Percentiles rank a stretch among this genome's conserved stretches.
Conservation (phyloP, 768 basidiomycete genomes). For the Trichaptum fuscoviolaceum region DNA sequence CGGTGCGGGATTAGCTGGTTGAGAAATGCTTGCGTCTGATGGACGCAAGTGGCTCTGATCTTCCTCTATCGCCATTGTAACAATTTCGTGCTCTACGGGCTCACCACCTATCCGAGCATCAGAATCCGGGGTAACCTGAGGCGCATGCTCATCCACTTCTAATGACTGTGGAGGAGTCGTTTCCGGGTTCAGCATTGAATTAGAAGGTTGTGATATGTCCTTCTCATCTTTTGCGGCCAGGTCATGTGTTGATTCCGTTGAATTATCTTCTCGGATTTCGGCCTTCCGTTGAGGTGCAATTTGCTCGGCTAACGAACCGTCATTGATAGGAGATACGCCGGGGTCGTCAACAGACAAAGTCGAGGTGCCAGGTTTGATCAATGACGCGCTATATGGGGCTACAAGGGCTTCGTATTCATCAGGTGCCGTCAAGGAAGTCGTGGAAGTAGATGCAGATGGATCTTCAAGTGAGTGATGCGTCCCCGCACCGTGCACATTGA, state of each 20-base stretch:
- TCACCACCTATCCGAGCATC: neutral
- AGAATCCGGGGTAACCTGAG: neutral
- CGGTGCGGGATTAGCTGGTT: neutral
- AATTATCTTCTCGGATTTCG: neutral
- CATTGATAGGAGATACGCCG: constrained; percentile 1
- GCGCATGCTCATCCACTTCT: neutral
- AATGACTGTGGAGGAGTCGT: neutral
- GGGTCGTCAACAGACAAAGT: neutral
- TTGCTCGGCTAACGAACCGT: neutral
- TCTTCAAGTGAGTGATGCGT: neutral
- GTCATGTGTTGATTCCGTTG: neutral
- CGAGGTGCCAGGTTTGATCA: neutral
- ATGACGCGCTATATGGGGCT: neutral
- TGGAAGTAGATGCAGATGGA: neutral
- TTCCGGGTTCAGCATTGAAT: neutral
- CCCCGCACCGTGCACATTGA: neutral
- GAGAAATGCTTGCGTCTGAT: neutral
- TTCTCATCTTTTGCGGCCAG: neutral
- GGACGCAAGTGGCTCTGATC: neutral
- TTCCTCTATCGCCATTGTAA: neutral
- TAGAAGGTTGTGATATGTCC: neutral
- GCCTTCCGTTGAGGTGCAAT: neutral
- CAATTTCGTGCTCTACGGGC: neutral
- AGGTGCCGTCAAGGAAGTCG: neutral
- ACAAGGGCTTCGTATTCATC: neutral